Evolutionary conservation across 352 stramenopile species (phyloP), one percentile per base, ranked within the genome.

Genomic region (Globisporangium apiculatum): DNA sequence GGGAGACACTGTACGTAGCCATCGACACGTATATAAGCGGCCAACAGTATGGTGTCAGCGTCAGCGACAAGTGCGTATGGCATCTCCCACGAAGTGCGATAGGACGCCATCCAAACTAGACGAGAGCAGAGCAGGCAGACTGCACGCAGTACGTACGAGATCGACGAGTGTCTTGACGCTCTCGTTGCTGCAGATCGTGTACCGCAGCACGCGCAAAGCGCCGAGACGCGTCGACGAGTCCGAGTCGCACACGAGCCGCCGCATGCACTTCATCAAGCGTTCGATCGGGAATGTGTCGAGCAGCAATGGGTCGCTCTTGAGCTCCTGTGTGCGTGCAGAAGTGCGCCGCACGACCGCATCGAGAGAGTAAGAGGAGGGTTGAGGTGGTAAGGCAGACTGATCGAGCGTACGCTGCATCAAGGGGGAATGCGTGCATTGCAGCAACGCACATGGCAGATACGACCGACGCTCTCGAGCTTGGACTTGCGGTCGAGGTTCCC

Each of bases 241-340:
- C 7, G 76, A 75, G 57, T 95, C 86, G 48, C 74, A 79, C 51
- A 92, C 74, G 36, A 95, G 68, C 17, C 79, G 70, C 9, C 86
- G 78, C 72, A 90, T 83, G 57, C 74, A 86, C 40, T 86, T 83
- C 69, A 94, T 89, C 10, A 95, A 56, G 15, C 86, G 74, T 7
- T 92, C 81, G 55, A 92, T 76, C 4, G 86, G 76, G 58, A 95
- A 95, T 36, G 66, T 78, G 56, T 95, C 83, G 6, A 95, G 75
- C 57, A 92, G 68, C 60, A 95, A 63, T 40, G 86, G 83, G 55
- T 95, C 81, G 53, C 79, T 92, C 62, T 95, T 95, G 38, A 95
- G 76, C 55, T 95, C 86, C 80, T 88, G 48, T 24, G 7, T 35
- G 45, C 24, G 45, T 14, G 37, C 4, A 41, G 41, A 58, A 51